Evolutionary conservation across 1,284 basidiomycete genomes (phyloP).

Genomic region (Fomitopsis palustris): DNA sequence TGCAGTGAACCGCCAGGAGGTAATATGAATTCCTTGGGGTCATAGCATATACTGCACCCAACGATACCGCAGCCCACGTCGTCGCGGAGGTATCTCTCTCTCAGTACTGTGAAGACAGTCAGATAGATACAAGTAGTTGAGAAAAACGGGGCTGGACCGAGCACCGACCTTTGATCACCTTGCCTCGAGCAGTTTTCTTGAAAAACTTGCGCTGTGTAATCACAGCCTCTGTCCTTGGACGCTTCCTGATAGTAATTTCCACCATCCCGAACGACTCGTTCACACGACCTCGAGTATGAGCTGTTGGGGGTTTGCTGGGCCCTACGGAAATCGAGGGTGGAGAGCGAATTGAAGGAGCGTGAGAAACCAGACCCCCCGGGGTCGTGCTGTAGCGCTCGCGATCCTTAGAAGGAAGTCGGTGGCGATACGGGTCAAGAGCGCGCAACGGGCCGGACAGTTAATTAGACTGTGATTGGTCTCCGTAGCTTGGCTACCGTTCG

Average conservation of each 20-base stretch:
- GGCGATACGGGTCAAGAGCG: too few relatives aligned
- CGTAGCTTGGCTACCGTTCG: too few relatives aligned
- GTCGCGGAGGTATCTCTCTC: constrained; percentile 92
- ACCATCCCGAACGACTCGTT: constrained; percentile 30
- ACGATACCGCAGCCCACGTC: constrained; percentile 91
- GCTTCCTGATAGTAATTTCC: constrained; percentile 78
- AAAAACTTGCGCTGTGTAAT: constrained; percentile 87
- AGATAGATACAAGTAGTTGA: too few relatives aligned
- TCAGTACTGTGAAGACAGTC: constrained; percentile 55
- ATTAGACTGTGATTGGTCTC: too few relatives aligned
- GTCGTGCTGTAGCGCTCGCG: too few relatives aligned
- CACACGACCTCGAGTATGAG: background rate
- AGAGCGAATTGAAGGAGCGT: background rate
- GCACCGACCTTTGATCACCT: constrained; percentile 83
- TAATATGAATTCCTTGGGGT: constrained; percentile 30
- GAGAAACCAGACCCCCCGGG: too few relatives aligned
- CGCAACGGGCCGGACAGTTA: too few relatives aligned
- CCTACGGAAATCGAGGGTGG: background rate
- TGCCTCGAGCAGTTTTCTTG: constrained; percentile 93
- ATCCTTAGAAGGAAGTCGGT: too few relatives aligned
- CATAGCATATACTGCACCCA: constrained; percentile 62
- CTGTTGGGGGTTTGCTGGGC: background rate
- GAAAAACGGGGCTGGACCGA: background rate
- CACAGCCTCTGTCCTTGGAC: constrained; percentile 68
- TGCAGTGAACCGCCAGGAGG: constrained; percentile 47